Conservation (phyloP, 2,329 filamentous ascomycete genomes). For the Aspergillus flavus region DNA sequence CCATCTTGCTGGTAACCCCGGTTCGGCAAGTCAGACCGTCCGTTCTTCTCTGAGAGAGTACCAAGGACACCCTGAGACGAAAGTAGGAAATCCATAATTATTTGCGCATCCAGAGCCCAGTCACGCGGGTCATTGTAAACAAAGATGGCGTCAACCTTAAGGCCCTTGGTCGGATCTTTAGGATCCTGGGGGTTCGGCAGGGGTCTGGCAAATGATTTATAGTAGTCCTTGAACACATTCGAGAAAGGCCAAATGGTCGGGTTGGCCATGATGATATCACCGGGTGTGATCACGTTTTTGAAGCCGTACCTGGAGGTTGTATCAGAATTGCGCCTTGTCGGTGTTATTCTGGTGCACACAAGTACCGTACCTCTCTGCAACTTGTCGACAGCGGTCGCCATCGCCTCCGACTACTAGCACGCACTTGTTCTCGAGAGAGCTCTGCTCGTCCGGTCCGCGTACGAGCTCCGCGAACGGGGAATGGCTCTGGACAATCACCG, state of each 20-base stretch:
- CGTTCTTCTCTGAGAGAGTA: slow-evolving; percentile 75
- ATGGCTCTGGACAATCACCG: slow-evolving; percentile 84
- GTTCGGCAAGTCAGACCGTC: slow-evolving; percentile 64
- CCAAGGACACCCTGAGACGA: slow-evolving; percentile 79
- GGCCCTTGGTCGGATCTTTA: slow-evolving; percentile 50
- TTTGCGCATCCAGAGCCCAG: slow-evolving; percentile 87
- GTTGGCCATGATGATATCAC: slow-evolving; percentile 75
- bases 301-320: slow-evolving; percentile 65
- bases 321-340: background rate
- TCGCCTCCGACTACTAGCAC: slow-evolving; percentile 74
- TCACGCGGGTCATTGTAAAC: slow-evolving; percentile 96
- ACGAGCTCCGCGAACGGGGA: slow-evolving; percentile 80
- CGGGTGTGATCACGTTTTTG: slow-evolving; percentile 79
- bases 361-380: slow-evolving; percentile 66
- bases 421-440: slow-evolving; percentile 63
- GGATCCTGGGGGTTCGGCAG: slow-evolving; percentile 39
- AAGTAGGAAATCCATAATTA: slow-evolving; percentile 81
- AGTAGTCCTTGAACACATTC: slow-evolving; percentile 64
- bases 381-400: slow-evolving; percentile 66
- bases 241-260: slow-evolving; percentile 84
- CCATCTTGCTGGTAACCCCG: slow-evolving; percentile 79
- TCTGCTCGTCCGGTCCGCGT: slow-evolving; percentile 57
- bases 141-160: slow-evolving; percentile 87
- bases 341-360: background rate
- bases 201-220: slow-evolving; percentile 51